A percentile compares a stretch with the other conserved stretches of the same genome.
These are phyloP conservation scores for Oldenlandia corymbosa DNA, from an alignment of 257 asterid species.

Conservation along the genomic window DNA sequence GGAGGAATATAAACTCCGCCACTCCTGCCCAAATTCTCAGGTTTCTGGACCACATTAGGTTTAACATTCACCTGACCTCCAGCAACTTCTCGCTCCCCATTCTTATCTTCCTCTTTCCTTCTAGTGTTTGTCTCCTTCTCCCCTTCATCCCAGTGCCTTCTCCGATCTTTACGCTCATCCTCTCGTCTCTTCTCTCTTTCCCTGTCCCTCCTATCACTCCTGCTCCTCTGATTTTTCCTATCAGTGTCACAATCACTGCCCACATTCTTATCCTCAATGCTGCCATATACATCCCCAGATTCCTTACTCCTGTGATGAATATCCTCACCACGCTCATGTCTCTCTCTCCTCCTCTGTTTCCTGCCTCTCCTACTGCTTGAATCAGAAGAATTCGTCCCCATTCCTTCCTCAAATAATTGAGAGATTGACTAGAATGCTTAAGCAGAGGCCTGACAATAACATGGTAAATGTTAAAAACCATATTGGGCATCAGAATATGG, in stretches of 20 bases:
- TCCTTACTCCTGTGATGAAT: no score
- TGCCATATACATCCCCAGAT: conserved; percentile 10
- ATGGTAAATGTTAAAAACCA: no score
- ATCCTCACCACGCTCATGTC: conserved; percentile 11
- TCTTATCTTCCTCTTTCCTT: conserved; percentile 19
- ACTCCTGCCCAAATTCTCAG: conserved; percentile 52
- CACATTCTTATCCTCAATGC: conserved; percentile 7
- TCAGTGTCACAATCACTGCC: conserved; percentile 25
- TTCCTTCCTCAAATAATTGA: background rate
- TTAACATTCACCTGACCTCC: conserved; percentile 24
- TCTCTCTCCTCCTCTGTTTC: conserved; percentile 18
- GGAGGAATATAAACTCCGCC: conserved; percentile 94
- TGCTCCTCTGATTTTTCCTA: conserved; percentile 20
- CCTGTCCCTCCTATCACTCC: conserved; percentile 23
- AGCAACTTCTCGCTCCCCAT: conserved; percentile 20
- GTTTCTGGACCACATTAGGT: conserved; percentile 24
- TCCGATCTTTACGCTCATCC: conserved; percentile 26
- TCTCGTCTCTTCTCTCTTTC: conserved; percentile 21
- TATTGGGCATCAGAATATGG: no score
- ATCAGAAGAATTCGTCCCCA: background rate
- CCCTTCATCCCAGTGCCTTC: conserved; percentile 25
- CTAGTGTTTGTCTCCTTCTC: conserved; percentile 22
- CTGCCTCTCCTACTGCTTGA: background rate
- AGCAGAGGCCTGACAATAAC: no score
- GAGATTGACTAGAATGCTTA: no score